Base-by-base conservation (phyloP, 305 asterid species). In the Fraxinus nigra region DNA sequence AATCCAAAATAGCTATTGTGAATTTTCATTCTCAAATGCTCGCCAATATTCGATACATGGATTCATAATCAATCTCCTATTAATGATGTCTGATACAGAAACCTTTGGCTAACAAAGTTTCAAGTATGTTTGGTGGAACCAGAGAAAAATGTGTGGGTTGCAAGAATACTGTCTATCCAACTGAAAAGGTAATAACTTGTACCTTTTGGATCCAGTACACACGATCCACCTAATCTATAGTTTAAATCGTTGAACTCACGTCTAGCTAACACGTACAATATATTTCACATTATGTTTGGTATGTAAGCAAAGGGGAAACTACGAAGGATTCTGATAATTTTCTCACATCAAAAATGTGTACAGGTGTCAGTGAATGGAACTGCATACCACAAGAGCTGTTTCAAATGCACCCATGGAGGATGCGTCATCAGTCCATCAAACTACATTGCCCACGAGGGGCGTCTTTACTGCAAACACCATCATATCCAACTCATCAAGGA, bases 401-500 rank as follows among this genome's bases (percentile, higher is more conserved):
- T 96, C 97, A 94, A 92, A 78, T 96, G 99, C 89, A 92, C 85
- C 93, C 98, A 96, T 65, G 98, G 98, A 18, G 99, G 99, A 11
- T 96, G 99, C 43, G 87, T 83, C 10, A 96, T 96, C 51, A 96
- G 99, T 86, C 99, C 98, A 0, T 96, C 99, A 26, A 96, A 93
- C 88, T 94, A 96, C 91, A 91, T 94, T 32, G 98, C 99, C 3
- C 98, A 94, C 34, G 99, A 96, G 81, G 99, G 98, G 0, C 90
- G 94, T 3, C 94, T 96, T n/a, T 96, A 92, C 91, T 96, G 99
- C 90, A 96, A 93, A 82, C 99, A 96, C 89, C 99, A 96, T 90
- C 98, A 96, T 61, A 83, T 89, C 80, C 99, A 96, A 84, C 98
- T 96, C 65, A 96, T 96, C 88, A 96, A 93, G 90, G 98, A 94